These are phyloP conservation scores for Ogataea hybrid DNA, from an alignment of 1,139 yeast species.

Conservation along the genomic window DNA sequence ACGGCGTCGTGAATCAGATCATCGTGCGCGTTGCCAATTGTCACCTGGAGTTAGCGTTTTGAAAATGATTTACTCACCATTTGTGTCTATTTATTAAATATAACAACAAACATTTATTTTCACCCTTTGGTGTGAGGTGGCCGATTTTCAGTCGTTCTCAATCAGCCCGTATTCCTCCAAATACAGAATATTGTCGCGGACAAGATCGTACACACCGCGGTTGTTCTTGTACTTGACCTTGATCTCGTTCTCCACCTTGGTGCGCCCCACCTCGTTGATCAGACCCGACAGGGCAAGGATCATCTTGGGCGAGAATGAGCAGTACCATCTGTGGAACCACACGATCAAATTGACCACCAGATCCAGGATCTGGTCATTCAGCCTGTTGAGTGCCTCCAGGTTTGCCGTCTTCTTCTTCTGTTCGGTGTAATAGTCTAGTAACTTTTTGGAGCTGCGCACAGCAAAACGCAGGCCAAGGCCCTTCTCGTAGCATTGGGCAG, in stretches of 20 bases:
- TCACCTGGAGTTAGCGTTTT: conserved; percentile 42
- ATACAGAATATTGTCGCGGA: conserved; percentile 52
- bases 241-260: conserved; percentile 74
- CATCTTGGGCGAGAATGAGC: conserved; percentile 76
- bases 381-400: conserved; percentile 15
- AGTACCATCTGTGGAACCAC: conserved; percentile 98
- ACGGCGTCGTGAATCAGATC: conserved; percentile 97
- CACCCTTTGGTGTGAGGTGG: conserved; percentile 5
- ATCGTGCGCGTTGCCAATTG: conserved; percentile 78
- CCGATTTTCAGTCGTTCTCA: conserved; percentile 32
- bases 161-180: conserved; percentile 45
- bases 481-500: conserved; percentile 61
- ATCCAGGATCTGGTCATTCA: conserved; percentile 65
- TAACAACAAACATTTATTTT: conserved; percentile 7
- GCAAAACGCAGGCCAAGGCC: conserved; percentile 62
- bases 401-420: conserved; percentile 37
- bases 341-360: conserved; percentile 74
- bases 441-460: conserved; percentile 73
- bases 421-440: conserved; percentile 59
- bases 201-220: conserved; percentile 61
- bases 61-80: conserved; percentile 8
- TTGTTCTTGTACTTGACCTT: conserved; percentile 62
- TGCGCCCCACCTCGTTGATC: conserved; percentile 73
- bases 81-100: neutral
- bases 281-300: conserved; percentile 54